Conservation (phyloP, 2,329 filamentous ascomycete species). For the Aspergillus vadensis region DNA sequence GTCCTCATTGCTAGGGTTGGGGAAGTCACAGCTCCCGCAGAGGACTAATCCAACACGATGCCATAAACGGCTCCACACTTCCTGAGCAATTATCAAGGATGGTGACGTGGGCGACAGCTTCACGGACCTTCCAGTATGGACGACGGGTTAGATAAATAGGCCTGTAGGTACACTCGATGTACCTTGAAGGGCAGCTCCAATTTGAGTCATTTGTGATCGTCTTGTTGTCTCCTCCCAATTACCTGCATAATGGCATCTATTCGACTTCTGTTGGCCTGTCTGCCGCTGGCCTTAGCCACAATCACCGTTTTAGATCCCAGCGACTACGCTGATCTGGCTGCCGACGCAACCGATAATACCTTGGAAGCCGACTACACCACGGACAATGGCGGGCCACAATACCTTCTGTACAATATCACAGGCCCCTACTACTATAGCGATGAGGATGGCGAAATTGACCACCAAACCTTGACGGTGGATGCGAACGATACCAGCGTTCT, state of each 20-base stretch:
- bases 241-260: not conserved
- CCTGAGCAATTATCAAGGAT: not conserved
- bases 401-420: constrained; percentile 2
- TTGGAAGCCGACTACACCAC: constrained; percentile 5
- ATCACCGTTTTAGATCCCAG: constrained; percentile 7
- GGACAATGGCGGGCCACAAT: constrained; percentile 1
- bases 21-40: not conserved
- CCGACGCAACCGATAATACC: constrained; percentile 3
- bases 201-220: not conserved
- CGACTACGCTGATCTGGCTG: constrained; percentile 5
- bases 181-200: not conserved
- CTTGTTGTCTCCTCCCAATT: not conserved
- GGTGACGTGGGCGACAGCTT: not conserved
- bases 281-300: not conserved
- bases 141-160: not conserved
- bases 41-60: not conserved
- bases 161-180: not conserved
- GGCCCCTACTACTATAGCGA: constrained; percentile 8
- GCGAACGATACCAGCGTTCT: constrained; percentile 25
- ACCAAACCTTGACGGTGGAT: constrained; percentile 16
- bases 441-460: constrained; percentile 8
- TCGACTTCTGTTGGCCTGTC: not conserved
- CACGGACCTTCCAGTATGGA: not conserved
- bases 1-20: not conserved
- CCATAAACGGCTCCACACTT: not conserved